Base-by-base conservation (phyloP, 2,329 filamentous ascomycete genomes). In the Cladosporium sp. region DNA sequence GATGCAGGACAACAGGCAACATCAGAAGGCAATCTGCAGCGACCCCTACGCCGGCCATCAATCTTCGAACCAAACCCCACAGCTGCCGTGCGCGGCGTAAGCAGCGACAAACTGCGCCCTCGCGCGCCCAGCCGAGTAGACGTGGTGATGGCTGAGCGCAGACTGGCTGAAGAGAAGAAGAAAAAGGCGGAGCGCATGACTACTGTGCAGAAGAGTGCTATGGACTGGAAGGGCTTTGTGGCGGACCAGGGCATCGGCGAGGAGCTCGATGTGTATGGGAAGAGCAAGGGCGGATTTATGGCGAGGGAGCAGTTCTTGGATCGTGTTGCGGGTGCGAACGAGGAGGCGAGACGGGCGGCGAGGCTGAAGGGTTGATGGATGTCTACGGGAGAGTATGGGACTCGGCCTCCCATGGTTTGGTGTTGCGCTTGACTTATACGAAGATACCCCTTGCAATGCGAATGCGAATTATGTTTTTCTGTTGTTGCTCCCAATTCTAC, bases 151-250 rank as follows among this genome's bases (percentile, higher is more conserved):
- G 73, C 71, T n/a, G 72, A 71, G 67, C 71, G 74, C 67, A 72
- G 71, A 71, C 68, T 62, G 64, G 73, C 67, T 68, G 78, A 65
- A 70, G 76, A 74, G 69, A 70, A 66, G 66, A 77, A 68, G 74
- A 73, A 66, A 70, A 82, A 77, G 78, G 84, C 71, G 25, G 83
- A 85, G 65, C 89, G 88, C 72, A 83, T 89, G 77, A 89, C 88
- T 69, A 88, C 87, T 0, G 85, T 89, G 58, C 86, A 88, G 76
- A 89, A 89, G 76, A 88, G 85, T 32, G 83, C 86, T 62, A 78
- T 89, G 71, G 87, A 89, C 70, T 89, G 87, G 87, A 86, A 85
- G 23, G 82, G 83, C 13, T 88, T 87, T 71, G 87, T 89, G 48
- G 85, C 88, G 72, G 78, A 84, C 62, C 82, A 84, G 54, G 86